Base-by-base conservation (phyloP, 208 protist genomes). In the Crithidia mellificae region DNA sequence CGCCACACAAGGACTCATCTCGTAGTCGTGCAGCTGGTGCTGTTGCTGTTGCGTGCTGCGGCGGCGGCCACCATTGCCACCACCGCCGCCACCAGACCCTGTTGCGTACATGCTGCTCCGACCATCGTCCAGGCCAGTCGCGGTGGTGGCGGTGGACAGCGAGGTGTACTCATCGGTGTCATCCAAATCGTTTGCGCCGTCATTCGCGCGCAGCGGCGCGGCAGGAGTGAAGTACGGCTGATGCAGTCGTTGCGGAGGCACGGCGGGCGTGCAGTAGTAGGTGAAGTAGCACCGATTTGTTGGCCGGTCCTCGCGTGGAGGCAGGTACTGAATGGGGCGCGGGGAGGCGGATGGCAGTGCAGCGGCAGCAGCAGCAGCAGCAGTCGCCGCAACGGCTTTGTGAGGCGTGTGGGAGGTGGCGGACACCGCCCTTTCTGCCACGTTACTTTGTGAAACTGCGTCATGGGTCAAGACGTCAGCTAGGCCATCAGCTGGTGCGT, bases 281-380 rank as follows among this genome's bases (percentile, higher is more conserved):
- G 51, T 64, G 56, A 79, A 74, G 74, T 79, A 79, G 54, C 61
- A 68, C 7, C 51, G 51, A 39, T 79, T 79, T 12, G 47, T 70
- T 8, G 57, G 52, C 4, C 66, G 32, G 49, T 65, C 62, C 30
- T 58, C 54, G 38, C 41, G 74, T 3, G 67, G 68, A 0, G 67
- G 66, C n/a, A 63, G 1, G 55, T 63, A 58, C 20, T 56, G 50
- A 17, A 56, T 50, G 7, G 50, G 50, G 9, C 38, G 62, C n/a
- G 49, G 62, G 5, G 11, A 3, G 1, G 34, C 34, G 20, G 19
- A 38, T 17, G n/a, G 29, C 12, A 41, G 7, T 22, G 29, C 2
- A 27, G 2, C n/a, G n/a, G n/a, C n/a, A n/a, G n/a, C n/a, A n/a
- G n/a, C n/a, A n/a, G n/a, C n/a, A n/a, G n/a, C n/a, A n/a, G n/a